These are phyloP conservation scores for Eutypella sp. DNA, from an alignment of 2,329 filamentous ascomycete genomes.

Conservation along the genomic window DNA sequence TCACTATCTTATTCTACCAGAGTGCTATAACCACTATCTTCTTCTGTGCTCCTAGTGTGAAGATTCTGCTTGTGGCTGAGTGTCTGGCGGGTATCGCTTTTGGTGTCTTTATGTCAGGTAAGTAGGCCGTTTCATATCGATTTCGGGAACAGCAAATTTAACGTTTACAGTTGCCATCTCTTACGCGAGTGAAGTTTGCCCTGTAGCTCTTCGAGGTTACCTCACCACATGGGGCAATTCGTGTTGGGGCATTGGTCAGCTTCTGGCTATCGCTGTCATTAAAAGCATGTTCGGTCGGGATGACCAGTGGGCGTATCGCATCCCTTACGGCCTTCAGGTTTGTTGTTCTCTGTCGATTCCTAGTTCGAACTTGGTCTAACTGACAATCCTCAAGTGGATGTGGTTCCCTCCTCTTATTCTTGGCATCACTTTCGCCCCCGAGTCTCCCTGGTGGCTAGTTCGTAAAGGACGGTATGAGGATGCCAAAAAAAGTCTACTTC, in stretches of 20 bases:
- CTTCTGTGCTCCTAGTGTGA: constrained; percentile 31
- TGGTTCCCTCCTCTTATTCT: constrained; percentile 31
- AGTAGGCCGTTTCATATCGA: no score
- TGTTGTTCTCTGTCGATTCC: no score
- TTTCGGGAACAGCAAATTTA: no score
- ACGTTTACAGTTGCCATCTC: constrained; percentile 19
- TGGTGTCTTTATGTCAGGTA: constrained; percentile 23
- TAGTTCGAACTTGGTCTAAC: no score
- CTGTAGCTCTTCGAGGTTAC: constrained; percentile 20
- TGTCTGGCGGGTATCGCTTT: constrained; percentile 32
- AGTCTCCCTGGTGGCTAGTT: constrained; percentile 36
- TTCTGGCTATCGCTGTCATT: constrained; percentile 31
- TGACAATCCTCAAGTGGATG: constrained; percentile 35
- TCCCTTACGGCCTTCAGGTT: no score
- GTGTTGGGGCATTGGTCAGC: constrained; percentile 35
- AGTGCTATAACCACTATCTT: constrained; percentile 31
- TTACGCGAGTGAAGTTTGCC: constrained; percentile 25
- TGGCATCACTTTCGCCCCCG: constrained; percentile 30
- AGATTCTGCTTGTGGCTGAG: constrained; percentile 28
- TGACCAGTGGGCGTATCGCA: constrained; percentile 30
- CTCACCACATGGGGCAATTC: constrained; percentile 24
- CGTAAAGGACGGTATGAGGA: constrained; percentile 24
- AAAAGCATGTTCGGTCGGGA: constrained; percentile 24
- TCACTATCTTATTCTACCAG: constrained; percentile 28
- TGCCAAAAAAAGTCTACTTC: constrained; percentile 24